phyloP scores from a whole-genome alignment of 2,329 filamentous ascomycete species.

The Dactylellina parvicollis region DNA sequence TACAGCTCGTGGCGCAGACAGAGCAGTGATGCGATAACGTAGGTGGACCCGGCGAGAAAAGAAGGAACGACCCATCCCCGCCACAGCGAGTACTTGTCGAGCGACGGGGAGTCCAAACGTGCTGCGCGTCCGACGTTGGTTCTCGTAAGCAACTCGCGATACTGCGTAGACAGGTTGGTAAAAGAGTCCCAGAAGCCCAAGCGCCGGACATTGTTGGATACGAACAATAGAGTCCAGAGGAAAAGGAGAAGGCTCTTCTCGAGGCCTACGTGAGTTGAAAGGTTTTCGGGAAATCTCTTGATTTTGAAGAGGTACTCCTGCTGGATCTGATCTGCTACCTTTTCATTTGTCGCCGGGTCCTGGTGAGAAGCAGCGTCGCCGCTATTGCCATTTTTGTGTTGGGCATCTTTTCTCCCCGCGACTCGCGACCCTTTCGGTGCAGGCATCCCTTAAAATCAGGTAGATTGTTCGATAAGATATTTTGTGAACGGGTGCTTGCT shows the following conservation, averaged over 20 bases:
- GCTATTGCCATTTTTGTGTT: no score
- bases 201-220: slow-evolving; percentile 13
- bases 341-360: neutral
- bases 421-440: neutral
- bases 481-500: no score
- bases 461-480: no score
- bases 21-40: slow-evolving; percentile 3
- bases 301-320: slow-evolving; percentile 17
- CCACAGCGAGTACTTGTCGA: slow-evolving; percentile 14
- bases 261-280: neutral
- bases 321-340: neutral
- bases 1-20: slow-evolving; percentile 13
- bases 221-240: slow-evolving; percentile 7
- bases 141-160: slow-evolving; percentile 6
- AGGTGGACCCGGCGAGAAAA: slow-evolving; percentile 10
- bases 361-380: neutral
- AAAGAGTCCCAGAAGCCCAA: slow-evolving; percentile 11
- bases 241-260: slow-evolving; percentile 1
- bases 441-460: no score
- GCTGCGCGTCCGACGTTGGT: slow-evolving; percentile 6
- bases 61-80: slow-evolving; percentile 15
- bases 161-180: slow-evolving; percentile 10
- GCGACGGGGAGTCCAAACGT: slow-evolving; percentile 1
- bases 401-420: neutral
- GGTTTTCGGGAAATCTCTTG: slow-evolving; percentile 10